These are phyloP conservation scores for Apiospora koreana DNA, from an alignment of 2,329 filamentous ascomycete species.

Conservation along the genomic window DNA sequence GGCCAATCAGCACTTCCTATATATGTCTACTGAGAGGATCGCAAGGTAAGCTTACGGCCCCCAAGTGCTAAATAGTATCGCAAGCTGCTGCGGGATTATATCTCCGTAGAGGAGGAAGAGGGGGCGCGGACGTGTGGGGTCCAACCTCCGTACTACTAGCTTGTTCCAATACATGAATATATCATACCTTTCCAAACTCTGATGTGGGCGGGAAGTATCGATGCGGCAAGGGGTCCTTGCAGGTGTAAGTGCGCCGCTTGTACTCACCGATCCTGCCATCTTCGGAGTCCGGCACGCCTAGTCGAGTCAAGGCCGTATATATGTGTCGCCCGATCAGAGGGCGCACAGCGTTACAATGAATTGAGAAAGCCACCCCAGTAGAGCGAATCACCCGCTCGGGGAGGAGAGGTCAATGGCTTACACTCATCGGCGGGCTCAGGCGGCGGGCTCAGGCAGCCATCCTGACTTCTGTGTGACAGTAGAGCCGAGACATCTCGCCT, in stretches of 20 bases:
- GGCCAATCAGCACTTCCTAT: neutral
- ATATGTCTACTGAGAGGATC: neutral
- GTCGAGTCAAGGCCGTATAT: too few species aligned
- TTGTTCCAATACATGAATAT: neutral
- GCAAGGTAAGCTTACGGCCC: neutral
- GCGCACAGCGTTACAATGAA: neutral
- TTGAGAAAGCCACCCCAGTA: neutral
- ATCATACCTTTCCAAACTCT: neutral
- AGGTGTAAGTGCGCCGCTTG: neutral
- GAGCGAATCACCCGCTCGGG: neutral
- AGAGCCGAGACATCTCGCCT: slow-evolving; percentile 6
- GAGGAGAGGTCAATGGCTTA: neutral
- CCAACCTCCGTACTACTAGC: neutral
- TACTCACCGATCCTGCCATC: neutral
- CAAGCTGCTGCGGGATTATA: neutral
- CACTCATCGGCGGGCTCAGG: neutral
- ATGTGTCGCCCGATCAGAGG: neutral
- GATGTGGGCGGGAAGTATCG: neutral
- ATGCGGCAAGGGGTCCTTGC: neutral
- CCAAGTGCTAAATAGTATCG: neutral
- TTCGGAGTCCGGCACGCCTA: slow-evolving; percentile 10
- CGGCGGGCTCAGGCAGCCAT: slow-evolving; percentile 2
- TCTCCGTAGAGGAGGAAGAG: neutral
- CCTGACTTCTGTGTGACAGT: neutral
- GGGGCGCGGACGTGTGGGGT: neutral